Percentiles rank a stretch among this genome's conserved stretches.
phyloP scores from a whole-genome alignment of 805 yeast genomes.

The Teunomyces tritomae region DNA sequence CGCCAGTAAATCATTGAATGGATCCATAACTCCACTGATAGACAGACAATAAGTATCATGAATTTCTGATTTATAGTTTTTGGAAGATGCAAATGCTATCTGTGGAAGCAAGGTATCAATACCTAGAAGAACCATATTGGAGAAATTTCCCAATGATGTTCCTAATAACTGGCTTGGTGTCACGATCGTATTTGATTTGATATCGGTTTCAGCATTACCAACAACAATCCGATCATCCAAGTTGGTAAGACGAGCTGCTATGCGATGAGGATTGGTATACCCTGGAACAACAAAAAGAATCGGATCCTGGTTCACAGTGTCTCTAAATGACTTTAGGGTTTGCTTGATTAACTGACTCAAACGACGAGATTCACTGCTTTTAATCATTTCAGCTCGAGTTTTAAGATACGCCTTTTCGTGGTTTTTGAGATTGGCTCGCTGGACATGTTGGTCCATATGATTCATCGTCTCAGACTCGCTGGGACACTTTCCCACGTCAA shows the following conservation, averaged over 20 bases:
- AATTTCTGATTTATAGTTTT: background rate
- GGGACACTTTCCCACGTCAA: conserved; percentile 9
- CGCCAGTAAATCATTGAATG: conserved; percentile 16
- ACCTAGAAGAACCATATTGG: conserved; percentile 16
- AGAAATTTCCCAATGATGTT: conserved; percentile 3
- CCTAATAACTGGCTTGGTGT: conserved; percentile 16
- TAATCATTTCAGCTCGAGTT: background rate
- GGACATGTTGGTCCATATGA: conserved; percentile 11
- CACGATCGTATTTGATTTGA: conserved; percentile 4
- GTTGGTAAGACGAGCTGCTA: conserved; percentile 1
- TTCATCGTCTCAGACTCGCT: conserved; percentile 1
- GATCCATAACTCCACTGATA: conserved; percentile 19
- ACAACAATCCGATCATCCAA: background rate
- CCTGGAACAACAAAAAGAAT: conserved; percentile 17
- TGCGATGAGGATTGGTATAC: conserved; percentile 6
- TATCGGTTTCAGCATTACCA: background rate
- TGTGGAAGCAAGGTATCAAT: conserved; percentile 22
- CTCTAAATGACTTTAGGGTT: conserved; percentile 2
- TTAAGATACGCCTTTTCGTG: conserved; percentile 14
- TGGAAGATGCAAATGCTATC: conserved; percentile 12
- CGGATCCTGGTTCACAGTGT: conserved; percentile 6
- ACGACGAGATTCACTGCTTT: background rate
- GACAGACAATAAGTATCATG: background rate
- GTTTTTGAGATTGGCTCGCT: conserved; percentile 12
- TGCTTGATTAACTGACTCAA: background rate